A percentile compares a stretch with the other conserved stretches of the same genome.
These are phyloP conservation scores for Dillenia suffruticosa DNA, from an alignment of 164 flowering plant genomes.

Conservation along the genomic window DNA sequence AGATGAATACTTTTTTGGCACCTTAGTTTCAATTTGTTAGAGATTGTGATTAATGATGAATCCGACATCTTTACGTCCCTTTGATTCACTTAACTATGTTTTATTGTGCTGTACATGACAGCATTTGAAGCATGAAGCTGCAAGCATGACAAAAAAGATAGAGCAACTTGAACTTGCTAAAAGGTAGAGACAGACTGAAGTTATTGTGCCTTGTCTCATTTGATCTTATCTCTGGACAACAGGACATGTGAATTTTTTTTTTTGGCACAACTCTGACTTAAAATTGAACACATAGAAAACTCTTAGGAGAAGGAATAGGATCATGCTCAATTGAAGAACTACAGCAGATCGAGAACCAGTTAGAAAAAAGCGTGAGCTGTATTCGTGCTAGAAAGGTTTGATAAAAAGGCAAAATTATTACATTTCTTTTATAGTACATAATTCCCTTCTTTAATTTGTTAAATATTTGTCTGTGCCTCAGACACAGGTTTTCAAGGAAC, in stretches of 20 bases:
- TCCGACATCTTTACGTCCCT: too few species aligned
- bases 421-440: not conserved
- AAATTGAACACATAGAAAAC: conserved; percentile 40
- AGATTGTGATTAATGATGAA: not conserved
- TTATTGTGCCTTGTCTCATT: not conserved
- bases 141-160: conserved; percentile 61
- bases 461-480: conserved; percentile 18
- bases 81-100: too few species aligned
- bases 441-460: not conserved
- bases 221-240: too few species aligned
- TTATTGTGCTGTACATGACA: conserved; percentile 12
- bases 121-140: conserved; percentile 67
- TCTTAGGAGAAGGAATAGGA: conserved; percentile 67
- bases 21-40: too few species aligned
- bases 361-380: conserved; percentile 55
- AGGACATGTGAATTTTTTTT: too few species aligned
- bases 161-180: conserved; percentile 67
- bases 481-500: conserved; percentile 61
- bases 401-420: not conserved
- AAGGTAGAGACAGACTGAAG: conserved; percentile 26
- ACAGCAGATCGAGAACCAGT: conserved; percentile 57
- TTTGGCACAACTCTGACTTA: not conserved
- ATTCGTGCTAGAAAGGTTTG: conserved; percentile 69
- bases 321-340: conserved; percentile 64
- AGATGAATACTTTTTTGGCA: too few species aligned